Evolutionary conservation across 1,284 basidiomycete species (phyloP).

Genomic region (Heterobasidion occidentale): DNA sequence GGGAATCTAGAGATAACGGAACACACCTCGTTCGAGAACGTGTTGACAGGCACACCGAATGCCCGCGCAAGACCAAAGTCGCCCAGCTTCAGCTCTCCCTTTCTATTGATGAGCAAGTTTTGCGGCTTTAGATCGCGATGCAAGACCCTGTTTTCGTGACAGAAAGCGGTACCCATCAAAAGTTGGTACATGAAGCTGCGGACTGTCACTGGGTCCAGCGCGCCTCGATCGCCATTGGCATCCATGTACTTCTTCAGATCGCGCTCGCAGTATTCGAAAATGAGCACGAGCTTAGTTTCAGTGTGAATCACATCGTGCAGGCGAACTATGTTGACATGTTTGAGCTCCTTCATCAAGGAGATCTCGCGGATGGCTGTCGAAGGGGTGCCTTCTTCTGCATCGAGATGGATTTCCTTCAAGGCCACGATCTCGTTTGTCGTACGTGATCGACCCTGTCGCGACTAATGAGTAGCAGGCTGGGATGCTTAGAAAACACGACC

Average conservation of each 20-base stretch:
- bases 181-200: constrained; percentile 97
- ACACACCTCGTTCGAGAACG: constrained; percentile 87
- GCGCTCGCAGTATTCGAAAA: constrained; percentile 98
- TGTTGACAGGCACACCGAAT: constrained; percentile 94
- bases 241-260: constrained; percentile 99
- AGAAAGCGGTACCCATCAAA: constrained; percentile 96
- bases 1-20: background rate
- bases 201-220: constrained; percentile 89
- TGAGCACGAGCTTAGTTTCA: constrained; percentile 96
- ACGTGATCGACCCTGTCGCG: constrained; percentile 67
- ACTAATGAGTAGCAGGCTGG: background rate
- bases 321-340: constrained; percentile 92
- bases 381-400: constrained; percentile 92
- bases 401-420: constrained; percentile 91
- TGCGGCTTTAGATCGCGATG: constrained; percentile 98
- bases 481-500: constrained; percentile 8
- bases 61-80: constrained; percentile 94
- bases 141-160: constrained; percentile 96
- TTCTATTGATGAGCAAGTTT: constrained; percentile 94
- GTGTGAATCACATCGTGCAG: constrained; percentile 98
- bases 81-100: constrained; percentile 96
- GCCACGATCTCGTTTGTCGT: constrained; percentile 89
- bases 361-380: constrained; percentile 95
- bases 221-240: constrained; percentile 91
- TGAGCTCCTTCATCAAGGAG: constrained; percentile 94